Percentiles rank a stretch among this genome's conserved stretches.
Evolutionary conservation across 148 eudicot genomes (phyloP).

Genomic region (Hydrangea macrophylla): DNA sequence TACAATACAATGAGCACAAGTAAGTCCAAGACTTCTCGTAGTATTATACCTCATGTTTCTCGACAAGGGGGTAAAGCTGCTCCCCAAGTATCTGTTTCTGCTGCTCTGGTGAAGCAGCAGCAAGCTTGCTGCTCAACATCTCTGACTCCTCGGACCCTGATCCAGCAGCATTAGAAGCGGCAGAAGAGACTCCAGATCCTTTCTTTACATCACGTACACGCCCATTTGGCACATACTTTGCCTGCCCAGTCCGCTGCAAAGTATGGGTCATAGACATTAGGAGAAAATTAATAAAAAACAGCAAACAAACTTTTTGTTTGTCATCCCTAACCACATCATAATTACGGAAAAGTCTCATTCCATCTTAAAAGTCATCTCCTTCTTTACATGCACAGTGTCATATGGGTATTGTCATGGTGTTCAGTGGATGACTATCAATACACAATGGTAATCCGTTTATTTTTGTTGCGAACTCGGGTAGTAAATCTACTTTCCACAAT

Average conservation of each 20-base stretch:
- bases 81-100: conserved; percentile 72
- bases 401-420: too few relatives aligned
- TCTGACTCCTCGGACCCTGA: conserved; percentile 33
- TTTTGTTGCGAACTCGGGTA: too few relatives aligned
- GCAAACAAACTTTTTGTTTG: not conserved
- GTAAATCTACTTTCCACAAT: too few relatives aligned
- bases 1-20: not conserved
- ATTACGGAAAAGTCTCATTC: too few relatives aligned
- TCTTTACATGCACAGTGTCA: too few relatives aligned
- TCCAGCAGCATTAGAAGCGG: conserved; percentile 15
- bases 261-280: not conserved
- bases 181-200: conserved; percentile 19
- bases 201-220: conserved; percentile 25
- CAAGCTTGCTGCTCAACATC: conserved; percentile 58
- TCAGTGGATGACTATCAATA: too few relatives aligned
- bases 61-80: conserved; percentile 62
- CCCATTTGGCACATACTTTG: conserved; percentile 29
- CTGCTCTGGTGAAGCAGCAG: conserved; percentile 53
- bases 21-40: not conserved
- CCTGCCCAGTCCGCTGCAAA: conserved; percentile 38
- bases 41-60: conserved; percentile 46
- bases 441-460: too few relatives aligned
- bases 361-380: too few relatives aligned
- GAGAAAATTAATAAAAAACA: not conserved
- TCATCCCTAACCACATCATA: not conserved